Evolutionary conservation across 495 filamentous ascomycete genomes (phyloP).

Genomic region (Pyrenopolyporus hunteri): DNA sequence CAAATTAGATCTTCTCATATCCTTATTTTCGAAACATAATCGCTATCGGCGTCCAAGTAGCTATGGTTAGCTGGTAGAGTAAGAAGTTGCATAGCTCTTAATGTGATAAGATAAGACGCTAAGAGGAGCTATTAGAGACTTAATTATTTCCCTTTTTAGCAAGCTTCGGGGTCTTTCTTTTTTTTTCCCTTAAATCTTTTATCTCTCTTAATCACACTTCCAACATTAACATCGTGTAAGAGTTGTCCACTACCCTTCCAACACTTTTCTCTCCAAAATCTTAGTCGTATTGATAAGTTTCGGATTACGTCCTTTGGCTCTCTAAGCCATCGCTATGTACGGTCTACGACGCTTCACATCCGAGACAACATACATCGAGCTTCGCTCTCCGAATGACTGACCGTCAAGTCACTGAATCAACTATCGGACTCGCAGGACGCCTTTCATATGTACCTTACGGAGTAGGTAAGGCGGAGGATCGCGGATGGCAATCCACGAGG

Average conservation of each 20-base stretch:
- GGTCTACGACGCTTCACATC: slow-evolving; percentile 16
- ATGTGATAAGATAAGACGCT: slow-evolving; percentile 30
- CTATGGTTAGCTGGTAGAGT: not conserved
- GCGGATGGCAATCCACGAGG: slow-evolving; percentile 41
- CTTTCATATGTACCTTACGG: slow-evolving; percentile 40
- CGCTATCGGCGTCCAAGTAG: not conserved
- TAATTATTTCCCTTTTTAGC: slow-evolving; percentile 16
- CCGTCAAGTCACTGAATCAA: slow-evolving; percentile 41
- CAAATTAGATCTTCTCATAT: not conserved
- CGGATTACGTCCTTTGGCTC: slow-evolving; percentile 6
- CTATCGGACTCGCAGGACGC: slow-evolving; percentile 42
- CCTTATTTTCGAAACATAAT: too few species aligned
- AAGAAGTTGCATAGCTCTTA: not conserved
- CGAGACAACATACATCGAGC: slow-evolving; percentile 34
- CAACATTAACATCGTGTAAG: not conserved
- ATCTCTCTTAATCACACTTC: not conserved
- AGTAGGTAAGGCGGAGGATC: slow-evolving; percentile 35
- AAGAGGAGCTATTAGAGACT: slow-evolving; percentile 1
- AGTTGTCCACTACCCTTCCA: too few species aligned
- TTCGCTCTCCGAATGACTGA: slow-evolving; percentile 46
- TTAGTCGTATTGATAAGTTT: not conserved
- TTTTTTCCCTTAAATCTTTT: slow-evolving; percentile 8
- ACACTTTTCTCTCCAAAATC: too few species aligned
- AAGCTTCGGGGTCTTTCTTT: slow-evolving; percentile 1
- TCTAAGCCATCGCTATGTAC: slow-evolving; percentile 37